Evolutionary conservation across 805 yeast species (phyloP), one percentile per base, ranked within the genome.

Genomic region (Candida nanaspora): DNA sequence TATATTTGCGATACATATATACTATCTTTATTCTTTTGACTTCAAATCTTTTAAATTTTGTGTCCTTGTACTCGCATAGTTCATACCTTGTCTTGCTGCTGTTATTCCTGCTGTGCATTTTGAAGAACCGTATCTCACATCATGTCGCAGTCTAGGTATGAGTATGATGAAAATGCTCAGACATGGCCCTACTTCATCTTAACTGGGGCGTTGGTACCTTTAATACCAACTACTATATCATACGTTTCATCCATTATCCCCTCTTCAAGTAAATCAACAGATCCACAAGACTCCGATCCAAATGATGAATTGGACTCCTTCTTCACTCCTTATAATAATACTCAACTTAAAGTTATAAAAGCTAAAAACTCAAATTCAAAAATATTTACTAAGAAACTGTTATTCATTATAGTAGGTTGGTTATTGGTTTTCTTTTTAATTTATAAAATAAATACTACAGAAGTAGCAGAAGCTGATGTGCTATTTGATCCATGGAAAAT

Each of bases 101-200:
- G 18, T n/a, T 15, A 29, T 8, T 3, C 3, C 18, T 11, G n/a
- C n/a, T n/a, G n/a, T n/a, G n/a, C n/a, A n/a, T n/a, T n/a, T n/a
- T n/a, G n/a, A n/a, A n/a, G n/a, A n/a, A n/a, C n/a, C n/a, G n/a
- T n/a, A n/a, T n/a, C n/a, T n/a, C n/a, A n/a, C 26, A 35, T 22
- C 23, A 72, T 72, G 77, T 66, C 74, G 41, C 73, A 71, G 49
- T 61, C 78, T 37, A 62, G 81, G 52, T 84, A 83, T 61, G 78
- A 80, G 33, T 88, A 88, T 61, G 97, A 88, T 65, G 96, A 88
- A 59, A 78, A 78, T 46, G 80, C 89, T 38, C 93, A 86, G 52
- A 86, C 93, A 2, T 88, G 96, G 96, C 97, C 97, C 32, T 87
- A 81, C 59, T 89, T 89, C 55, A 75, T 83, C 39, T 60, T 85